A percentile compares a stretch with the other conserved stretches of the same genome.
Conservation (phyloP, 441 rosid genomes). For the Eutrema salsugineum region DNA sequence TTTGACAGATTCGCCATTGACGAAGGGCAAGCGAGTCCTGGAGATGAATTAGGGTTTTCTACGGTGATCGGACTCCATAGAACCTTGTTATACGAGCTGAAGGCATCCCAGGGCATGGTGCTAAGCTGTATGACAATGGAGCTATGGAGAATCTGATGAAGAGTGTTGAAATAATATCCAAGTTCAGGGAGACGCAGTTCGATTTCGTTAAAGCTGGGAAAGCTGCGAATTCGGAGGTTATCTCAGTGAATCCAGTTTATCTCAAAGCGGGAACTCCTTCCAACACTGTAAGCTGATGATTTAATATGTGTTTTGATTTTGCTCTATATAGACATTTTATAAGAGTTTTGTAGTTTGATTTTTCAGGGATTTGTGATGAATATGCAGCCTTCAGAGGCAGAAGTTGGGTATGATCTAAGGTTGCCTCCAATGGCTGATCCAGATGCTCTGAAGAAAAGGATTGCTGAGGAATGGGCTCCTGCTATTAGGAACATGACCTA, state of each 20-base stretch:
- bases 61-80: constrained; percentile 76
- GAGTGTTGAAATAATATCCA: constrained; percentile 61
- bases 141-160: constrained; percentile 92
- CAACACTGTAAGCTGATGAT: constrained; percentile 48
- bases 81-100: constrained; percentile 44
- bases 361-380: constrained; percentile 85
- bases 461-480: constrained; percentile 88
- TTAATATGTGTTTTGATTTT: too few relatives aligned
- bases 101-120: constrained; percentile 81
- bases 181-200: constrained; percentile 68
- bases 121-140: constrained; percentile 70
- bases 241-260: constrained; percentile 83
- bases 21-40: constrained; percentile 81
- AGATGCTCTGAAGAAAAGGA: constrained; percentile 51
- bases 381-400: constrained; percentile 93
- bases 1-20: constrained; percentile 78
- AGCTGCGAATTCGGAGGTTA: constrained; percentile 63
- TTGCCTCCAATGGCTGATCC: constrained; percentile 82
- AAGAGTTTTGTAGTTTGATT: neutral
- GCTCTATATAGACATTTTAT: too few relatives aligned
- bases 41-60: constrained; percentile 70
- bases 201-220: constrained; percentile 77
- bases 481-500: constrained; percentile 67
- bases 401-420: constrained; percentile 83
- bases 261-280: constrained; percentile 79